Percentiles rank a stretch among this genome's conserved stretches.
Evolutionary conservation across 345 rosid species (phyloP).

Genomic region (Fremontodendron californicum): DNA sequence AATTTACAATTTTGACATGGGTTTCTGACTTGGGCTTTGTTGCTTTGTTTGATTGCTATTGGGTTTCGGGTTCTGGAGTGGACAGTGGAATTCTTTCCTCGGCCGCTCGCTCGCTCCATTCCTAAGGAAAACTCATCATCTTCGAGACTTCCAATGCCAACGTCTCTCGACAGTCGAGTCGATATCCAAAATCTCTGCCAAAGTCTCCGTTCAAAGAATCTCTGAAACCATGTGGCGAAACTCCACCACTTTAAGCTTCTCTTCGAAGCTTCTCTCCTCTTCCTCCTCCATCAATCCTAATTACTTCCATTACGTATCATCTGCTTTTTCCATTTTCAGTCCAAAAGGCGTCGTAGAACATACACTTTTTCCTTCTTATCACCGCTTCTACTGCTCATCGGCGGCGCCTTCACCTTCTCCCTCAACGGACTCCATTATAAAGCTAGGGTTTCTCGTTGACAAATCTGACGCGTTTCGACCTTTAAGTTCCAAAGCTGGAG

Average conservation of each 20-base stretch:
- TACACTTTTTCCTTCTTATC: slow-evolving; percentile 9
- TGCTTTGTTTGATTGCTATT: too few species aligned
- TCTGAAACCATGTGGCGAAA: slow-evolving; percentile 33
- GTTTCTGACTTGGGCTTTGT: too few species aligned
- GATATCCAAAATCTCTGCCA: background rate
- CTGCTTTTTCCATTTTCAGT: slow-evolving; percentile 24
- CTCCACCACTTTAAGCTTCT: slow-evolving; percentile 27
- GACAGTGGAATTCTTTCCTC: background rate
- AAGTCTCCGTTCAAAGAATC: background rate
- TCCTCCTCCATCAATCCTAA: slow-evolving; percentile 22
- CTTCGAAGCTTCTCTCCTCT: slow-evolving; percentile 24
- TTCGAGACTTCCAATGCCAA: background rate
- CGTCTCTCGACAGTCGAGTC: background rate
- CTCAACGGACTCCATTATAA: slow-evolving; percentile 26
- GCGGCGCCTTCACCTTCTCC: slow-evolving; percentile 16
- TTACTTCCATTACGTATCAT: slow-evolving; percentile 25
- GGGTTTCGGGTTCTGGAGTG: too few species aligned
- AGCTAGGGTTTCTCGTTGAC: slow-evolving; percentile 28
- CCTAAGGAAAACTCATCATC: background rate
- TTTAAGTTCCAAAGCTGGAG: slow-evolving; percentile 30
- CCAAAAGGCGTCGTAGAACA: slow-evolving; percentile 22
- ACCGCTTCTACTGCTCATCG: slow-evolving; percentile 5
- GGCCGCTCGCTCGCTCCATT: background rate
- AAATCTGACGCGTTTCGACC: slow-evolving; percentile 39
- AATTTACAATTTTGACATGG: too few species aligned